Conservation (phyloP, 2,329 filamentous ascomycete species). For the Claviceps monticola region DNA sequence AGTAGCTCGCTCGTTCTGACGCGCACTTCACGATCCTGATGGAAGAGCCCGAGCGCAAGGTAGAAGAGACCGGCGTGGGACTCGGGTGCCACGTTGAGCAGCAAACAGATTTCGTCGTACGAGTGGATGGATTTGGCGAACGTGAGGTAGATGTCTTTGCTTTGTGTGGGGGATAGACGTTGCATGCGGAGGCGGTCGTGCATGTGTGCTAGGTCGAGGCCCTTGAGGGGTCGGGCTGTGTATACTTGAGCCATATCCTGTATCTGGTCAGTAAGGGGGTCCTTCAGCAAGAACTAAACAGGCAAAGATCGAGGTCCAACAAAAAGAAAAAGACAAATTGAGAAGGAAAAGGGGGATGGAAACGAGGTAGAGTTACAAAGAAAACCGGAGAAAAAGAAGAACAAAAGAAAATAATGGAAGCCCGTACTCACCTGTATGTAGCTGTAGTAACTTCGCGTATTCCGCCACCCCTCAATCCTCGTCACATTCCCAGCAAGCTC, state of each 20-base stretch:
- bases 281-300: too few relatives aligned
- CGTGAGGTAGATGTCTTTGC: slow-evolving; percentile 73
- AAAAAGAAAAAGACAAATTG: not conserved
- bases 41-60: slow-evolving; percentile 78
- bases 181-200: slow-evolving; percentile 81
- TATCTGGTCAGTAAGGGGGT: not conserved
- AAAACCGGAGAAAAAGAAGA: too few relatives aligned
- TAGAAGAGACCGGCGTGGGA: slow-evolving; percentile 84
- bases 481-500: slow-evolving; percentile 87
- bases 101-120: slow-evolving; percentile 74
- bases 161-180: slow-evolving; percentile 60
- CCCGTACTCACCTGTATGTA: slow-evolving; percentile 60
- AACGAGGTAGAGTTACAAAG: too few relatives aligned
- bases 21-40: slow-evolving; percentile 70
- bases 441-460: slow-evolving; percentile 87
- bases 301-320: not conserved
- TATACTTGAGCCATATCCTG: slow-evolving; percentile 54
- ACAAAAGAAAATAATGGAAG: too few relatives aligned
- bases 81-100: slow-evolving; percentile 71
- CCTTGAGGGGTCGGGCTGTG: slow-evolving; percentile 53
- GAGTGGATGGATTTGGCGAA: slow-evolving; percentile 61
- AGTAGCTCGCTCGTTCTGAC: slow-evolving; percentile 65
- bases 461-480: slow-evolving; percentile 92
- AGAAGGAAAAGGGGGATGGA: too few relatives aligned
- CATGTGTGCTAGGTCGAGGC: slow-evolving; percentile 81